Percentiles rank a stretch among this genome's conserved stretches.
Evolutionary conservation across 108 stramenopile species (phyloP).

Genomic region (Aurantiochytrium sp.): DNA sequence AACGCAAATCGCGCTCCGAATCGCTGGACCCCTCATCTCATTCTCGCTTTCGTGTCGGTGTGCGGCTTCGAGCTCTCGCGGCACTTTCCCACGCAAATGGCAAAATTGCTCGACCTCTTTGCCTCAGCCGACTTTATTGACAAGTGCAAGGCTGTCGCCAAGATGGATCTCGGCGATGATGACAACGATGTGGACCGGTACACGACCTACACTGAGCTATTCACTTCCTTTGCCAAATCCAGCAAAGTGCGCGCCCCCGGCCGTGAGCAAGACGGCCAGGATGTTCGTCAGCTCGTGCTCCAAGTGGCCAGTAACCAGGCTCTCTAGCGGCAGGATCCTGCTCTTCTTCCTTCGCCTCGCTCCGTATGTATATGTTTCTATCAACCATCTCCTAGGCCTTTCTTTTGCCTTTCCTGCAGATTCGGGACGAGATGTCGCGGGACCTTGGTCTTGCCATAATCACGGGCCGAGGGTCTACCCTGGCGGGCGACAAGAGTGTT

Average conservation of each 20-base stretch:
- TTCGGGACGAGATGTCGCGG: no score
- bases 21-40: neutral
- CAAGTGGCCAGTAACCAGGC: neutral
- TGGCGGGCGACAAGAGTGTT: no score
- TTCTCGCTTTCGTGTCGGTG: neutral
- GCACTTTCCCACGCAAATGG: neutral
- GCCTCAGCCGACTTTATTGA: neutral
- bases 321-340: neutral
- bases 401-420: neutral
- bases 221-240: neutral
- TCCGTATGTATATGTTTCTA: neutral
- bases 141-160: neutral
- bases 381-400: neutral
- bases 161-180: neutral
- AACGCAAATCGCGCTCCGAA: neutral
- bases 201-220: neutral
- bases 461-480: no score
- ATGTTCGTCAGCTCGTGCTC: neutral
- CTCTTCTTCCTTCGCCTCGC: neutral
- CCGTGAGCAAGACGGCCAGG: neutral
- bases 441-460: no score
- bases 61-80: neutral
- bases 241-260: neutral
- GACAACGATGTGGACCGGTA: neutral
- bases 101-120: neutral